These are phyloP conservation scores for Leptomonas pyrrhocoris DNA, from an alignment of 208 protist genomes.

Conservation along the genomic window DNA sequence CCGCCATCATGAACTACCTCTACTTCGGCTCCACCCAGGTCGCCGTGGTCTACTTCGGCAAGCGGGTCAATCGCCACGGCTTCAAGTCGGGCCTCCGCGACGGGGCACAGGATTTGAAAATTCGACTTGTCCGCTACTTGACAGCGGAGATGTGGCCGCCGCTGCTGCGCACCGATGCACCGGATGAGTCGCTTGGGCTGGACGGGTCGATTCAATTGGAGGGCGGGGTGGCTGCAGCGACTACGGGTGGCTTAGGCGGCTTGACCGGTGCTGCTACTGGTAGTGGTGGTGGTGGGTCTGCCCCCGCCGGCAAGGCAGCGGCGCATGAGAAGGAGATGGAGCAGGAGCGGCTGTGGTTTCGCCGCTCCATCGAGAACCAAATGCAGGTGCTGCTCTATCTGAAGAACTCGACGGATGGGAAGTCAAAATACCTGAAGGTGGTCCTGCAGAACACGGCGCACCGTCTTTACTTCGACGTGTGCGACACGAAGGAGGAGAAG, in stretches of 20 bases:
- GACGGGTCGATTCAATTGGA: neutral
- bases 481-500: conserved; percentile 59
- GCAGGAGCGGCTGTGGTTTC: conserved; percentile 53
- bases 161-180: conserved; percentile 65
- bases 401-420: conserved; percentile 46
- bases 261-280: neutral
- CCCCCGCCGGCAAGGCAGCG: conserved; percentile 3
- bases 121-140: conserved; percentile 63
- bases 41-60: conserved; percentile 70
- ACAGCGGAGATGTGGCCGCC: conserved; percentile 72
- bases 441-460: conserved; percentile 59
- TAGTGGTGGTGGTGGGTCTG: neutral
- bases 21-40: conserved; percentile 59
- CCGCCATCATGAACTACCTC: conserved; percentile 72
- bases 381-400: conserved; percentile 78
- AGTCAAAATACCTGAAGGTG: conserved; percentile 67
- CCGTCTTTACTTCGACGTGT: conserved; percentile 69
- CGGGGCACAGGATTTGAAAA: conserved; percentile 70
- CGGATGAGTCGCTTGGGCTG: conserved; percentile 57
- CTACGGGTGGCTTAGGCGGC: neutral
- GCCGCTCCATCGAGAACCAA: conserved; percentile 55
- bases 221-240: neutral
- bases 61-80: conserved; percentile 34
- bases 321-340: conserved; percentile 30
- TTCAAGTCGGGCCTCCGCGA: conserved; percentile 43